phyloP scores from a whole-genome alignment of 495 filamentous ascomycete genomes.

The Bacidia rubella region DNA sequence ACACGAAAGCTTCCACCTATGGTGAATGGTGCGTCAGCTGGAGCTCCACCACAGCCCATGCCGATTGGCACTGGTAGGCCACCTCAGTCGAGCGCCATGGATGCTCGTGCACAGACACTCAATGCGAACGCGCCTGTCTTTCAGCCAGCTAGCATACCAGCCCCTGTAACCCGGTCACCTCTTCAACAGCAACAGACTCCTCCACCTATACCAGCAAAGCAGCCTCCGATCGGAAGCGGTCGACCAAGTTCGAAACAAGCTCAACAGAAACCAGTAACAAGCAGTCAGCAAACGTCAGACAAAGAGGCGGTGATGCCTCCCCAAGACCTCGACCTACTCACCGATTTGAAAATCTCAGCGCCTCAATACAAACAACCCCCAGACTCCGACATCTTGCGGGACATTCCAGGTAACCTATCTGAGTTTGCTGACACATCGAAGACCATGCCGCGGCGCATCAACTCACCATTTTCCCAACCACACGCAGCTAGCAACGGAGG shows the following conservation, averaged over 20 bases:
- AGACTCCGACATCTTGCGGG: neutral
- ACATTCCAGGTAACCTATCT: neutral
- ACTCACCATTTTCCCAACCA: neutral
- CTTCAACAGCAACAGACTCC: neutral
- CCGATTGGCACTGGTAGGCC: neutral
- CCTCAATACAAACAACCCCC: neutral
- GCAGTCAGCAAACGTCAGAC: neutral
- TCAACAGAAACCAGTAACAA: conserved; percentile 21
- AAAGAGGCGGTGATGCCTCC: neutral
- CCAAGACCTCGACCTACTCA: neutral
- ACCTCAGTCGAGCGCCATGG: neutral
- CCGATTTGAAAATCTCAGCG: neutral
- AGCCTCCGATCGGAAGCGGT: conserved; percentile 19
- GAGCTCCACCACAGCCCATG: neutral
- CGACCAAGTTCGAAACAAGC: conserved; percentile 34
- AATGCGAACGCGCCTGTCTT: conserved; percentile 5
- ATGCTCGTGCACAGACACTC: neutral
- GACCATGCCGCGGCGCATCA: neutral
- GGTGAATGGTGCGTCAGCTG: neutral
- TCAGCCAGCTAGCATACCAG: neutral
- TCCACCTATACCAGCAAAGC: neutral
- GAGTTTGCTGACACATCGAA: neutral
- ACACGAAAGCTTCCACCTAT: neutral
- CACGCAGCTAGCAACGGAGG: neutral
- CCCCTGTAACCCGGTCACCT: neutral